Conservation (phyloP, 345 rosid genomes). For the Linum usitatissimum region DNA sequence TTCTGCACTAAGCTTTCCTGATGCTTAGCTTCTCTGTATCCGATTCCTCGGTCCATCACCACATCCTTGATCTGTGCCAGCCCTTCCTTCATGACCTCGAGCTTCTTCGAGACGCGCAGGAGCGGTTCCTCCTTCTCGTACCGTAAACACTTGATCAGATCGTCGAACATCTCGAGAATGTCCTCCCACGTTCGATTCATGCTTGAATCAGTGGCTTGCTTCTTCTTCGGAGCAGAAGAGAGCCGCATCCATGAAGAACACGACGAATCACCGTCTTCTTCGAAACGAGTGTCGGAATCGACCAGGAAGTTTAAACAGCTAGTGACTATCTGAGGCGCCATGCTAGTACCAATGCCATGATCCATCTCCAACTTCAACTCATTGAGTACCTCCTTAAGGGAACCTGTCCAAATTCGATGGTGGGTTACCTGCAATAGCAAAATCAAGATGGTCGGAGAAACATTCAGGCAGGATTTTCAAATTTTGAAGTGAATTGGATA, state of each 20-base stretch:
- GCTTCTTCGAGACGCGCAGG: conserved; percentile 41
- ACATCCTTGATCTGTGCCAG: conserved; percentile 57
- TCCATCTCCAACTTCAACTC: conserved; percentile 49
- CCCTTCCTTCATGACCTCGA: conserved; percentile 79
- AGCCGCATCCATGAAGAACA: conserved; percentile 66
- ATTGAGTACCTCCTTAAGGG: conserved; percentile 45
- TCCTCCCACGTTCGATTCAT: conserved; percentile 56
- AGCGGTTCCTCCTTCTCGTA: conserved; percentile 26
- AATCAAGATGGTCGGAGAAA: no score
- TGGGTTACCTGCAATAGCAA: conserved; percentile 35
- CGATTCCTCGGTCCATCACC: conserved; percentile 45
- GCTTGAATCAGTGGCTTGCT: conserved; percentile 16
- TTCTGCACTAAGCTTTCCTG: conserved; percentile 57
- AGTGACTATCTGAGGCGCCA: conserved; percentile 54
- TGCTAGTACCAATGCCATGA: conserved; percentile 19
- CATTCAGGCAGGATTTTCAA: no score
- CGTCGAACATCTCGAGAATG: conserved; percentile 62
- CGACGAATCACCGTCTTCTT: conserved; percentile 13
- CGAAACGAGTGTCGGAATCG: conserved; percentile 28
- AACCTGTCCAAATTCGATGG: conserved; percentile 58
- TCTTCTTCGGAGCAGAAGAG: conserved; percentile 21
- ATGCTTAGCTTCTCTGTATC: conserved; percentile 52
- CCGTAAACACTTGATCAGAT: conserved; percentile 43
- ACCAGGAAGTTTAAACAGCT: conserved; percentile 53
- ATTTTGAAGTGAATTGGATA: no score